Conservation (phyloP, 129 eudicot species). For the Ambrosia trifida region DNA sequence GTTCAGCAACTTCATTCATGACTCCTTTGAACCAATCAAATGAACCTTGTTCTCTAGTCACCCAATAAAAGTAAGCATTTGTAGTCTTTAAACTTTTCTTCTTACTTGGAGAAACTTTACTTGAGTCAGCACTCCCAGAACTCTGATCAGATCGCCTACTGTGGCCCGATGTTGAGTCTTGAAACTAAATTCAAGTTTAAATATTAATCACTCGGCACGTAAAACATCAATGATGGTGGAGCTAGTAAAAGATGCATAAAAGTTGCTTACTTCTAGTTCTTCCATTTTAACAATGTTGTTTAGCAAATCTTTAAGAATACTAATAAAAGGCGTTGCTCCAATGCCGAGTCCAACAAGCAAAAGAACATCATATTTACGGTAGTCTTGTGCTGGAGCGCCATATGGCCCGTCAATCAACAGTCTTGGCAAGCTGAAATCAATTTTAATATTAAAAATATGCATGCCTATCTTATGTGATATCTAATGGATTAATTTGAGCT, state of each 20-base stretch:
- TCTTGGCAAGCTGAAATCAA: slow-evolving; percentile 75
- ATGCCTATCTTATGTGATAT: background rate
- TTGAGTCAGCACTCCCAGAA: slow-evolving; percentile 48
- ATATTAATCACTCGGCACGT: background rate
- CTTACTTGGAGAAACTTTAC: slow-evolving; percentile 51
- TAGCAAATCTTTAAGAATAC: slow-evolving; percentile 90
- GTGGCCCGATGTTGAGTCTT: slow-evolving; percentile 70
- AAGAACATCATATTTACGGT: slow-evolving; percentile 83
- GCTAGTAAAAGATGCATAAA: background rate
- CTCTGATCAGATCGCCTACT: slow-evolving; percentile 71
- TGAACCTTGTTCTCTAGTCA: slow-evolving; percentile 97
- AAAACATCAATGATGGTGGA: background rate
- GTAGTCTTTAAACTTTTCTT: slow-evolving; percentile 72
- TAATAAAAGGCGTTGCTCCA: slow-evolving; percentile 98
- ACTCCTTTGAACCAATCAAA: slow-evolving; percentile 99
- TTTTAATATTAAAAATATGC: background rate
- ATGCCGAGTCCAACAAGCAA: slow-evolving; percentile 95
- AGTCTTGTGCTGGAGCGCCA: slow-evolving; percentile 99
- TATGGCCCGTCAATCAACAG: slow-evolving; percentile 93
- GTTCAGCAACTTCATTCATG: slow-evolving; percentile 96
- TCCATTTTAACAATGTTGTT: slow-evolving; percentile 92
- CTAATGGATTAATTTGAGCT: background rate
- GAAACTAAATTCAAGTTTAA: slow-evolving; percentile 23
- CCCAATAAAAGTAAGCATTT: slow-evolving; percentile 99
- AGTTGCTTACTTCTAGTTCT: slow-evolving; percentile 70